Conservation (phyloP, 805 yeast genomes). For the Novakomyces olei region DNA sequence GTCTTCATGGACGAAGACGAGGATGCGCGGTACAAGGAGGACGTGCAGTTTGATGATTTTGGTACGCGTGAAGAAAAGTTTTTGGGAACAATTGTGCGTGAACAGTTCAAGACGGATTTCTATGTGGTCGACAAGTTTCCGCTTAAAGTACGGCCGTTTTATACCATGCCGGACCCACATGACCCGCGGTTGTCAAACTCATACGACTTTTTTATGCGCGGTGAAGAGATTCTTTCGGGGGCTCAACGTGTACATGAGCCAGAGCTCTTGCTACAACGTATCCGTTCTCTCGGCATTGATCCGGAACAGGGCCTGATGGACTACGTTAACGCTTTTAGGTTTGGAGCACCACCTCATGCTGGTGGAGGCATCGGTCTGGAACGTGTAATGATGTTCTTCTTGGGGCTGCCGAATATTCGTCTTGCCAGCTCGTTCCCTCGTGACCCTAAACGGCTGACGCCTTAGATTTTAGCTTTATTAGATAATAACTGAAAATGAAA, state of each 20-base stretch:
- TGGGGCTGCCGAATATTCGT: constrained; percentile 90
- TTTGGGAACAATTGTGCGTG: constrained; percentile 76
- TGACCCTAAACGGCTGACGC: constrained; percentile 86
- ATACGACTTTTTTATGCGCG: constrained; percentile 98
- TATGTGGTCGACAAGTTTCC: constrained; percentile 98
- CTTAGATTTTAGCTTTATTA: constrained; percentile 17
- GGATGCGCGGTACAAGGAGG: constrained; percentile 27
- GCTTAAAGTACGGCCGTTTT: constrained; percentile 86
- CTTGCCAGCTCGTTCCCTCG: constrained; percentile 98
- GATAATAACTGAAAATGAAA: no score
- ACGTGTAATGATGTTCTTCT: constrained; percentile 95
- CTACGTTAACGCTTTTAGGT: constrained; percentile 76
- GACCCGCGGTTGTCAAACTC: constrained; percentile 90
- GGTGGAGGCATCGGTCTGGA: constrained; percentile 99
- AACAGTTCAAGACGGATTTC: constrained; percentile 90
- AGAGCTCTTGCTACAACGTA: constrained; percentile 55
- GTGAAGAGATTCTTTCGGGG: constrained; percentile 97
- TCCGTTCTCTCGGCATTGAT: constrained; percentile 63
- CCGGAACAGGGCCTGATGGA: constrained; percentile 71
- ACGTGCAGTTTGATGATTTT: constrained; percentile 63
- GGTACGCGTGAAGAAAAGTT: constrained; percentile 87
- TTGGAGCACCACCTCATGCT: constrained; percentile 96
- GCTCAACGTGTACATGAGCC: constrained; percentile 98
- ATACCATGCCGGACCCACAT: constrained; percentile 94
- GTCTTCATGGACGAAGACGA: constrained; percentile 1